Percentiles rank a stretch among this genome's conserved stretches.
Evolutionary conservation across 257 asterid species (phyloP).

Genomic region (Capsicum chinense): DNA sequence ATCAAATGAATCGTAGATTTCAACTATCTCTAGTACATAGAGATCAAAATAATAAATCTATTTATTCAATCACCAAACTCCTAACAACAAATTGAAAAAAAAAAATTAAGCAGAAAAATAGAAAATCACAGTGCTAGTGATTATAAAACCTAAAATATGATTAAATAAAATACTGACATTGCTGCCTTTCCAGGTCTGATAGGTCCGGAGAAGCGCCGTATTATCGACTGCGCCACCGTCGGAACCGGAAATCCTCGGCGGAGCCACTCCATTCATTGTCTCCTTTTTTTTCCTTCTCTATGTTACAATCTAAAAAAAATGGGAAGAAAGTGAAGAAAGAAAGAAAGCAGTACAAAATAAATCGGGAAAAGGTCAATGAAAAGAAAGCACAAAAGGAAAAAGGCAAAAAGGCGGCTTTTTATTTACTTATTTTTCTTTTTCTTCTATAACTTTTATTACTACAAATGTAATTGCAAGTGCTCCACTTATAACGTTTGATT

Average conservation of each 20-base stretch:
- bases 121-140: too few relatives aligned
- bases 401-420: conserved; percentile 32
- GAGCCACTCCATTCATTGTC: conserved; percentile 46
- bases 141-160: too few relatives aligned
- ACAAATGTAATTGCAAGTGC: too few relatives aligned
- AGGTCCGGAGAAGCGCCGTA: conserved; percentile 32
- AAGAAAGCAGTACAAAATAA: conserved; percentile 25
- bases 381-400: not conserved
- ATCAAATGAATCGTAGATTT: conserved; percentile 20
- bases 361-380: conserved; percentile 29
- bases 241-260: conserved; percentile 41
- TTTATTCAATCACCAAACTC: not conserved
- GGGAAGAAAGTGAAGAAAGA: conserved; percentile 17
- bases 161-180: conserved; percentile 28
- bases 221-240: conserved; percentile 37
- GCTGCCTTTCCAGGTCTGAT: conserved; percentile 52
- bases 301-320: not conserved
- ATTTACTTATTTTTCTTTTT: not conserved
- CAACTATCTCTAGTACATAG: conserved; percentile 17
- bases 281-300: conserved; percentile 13
- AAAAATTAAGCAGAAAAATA: not conserved
- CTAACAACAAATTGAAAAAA: not conserved
- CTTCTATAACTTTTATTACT: not conserved
- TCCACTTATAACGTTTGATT: too few relatives aligned
- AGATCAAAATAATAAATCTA: conserved; percentile 15